These are phyloP conservation scores for Lathyrus oleraceus DNA, from an alignment of 306 rosid species.

Conservation along the genomic window DNA sequence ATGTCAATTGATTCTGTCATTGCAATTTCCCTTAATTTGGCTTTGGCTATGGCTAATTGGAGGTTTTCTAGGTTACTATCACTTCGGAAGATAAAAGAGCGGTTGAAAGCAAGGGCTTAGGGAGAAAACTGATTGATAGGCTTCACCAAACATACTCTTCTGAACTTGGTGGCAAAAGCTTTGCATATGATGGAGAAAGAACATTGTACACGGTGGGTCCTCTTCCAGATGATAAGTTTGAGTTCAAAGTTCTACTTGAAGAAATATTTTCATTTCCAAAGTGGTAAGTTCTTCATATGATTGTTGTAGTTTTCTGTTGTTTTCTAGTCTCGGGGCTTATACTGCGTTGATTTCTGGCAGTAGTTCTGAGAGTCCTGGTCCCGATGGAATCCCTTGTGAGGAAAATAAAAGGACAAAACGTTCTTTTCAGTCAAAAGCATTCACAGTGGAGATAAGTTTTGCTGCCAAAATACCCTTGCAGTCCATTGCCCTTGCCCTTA, in stretches of 20 bases:
- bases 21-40: constrained; percentile 16
- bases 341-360: constrained; percentile 27
- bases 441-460: constrained; percentile 59
- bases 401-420: constrained; percentile 56
- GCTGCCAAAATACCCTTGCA: constrained; percentile 69
- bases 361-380: constrained; percentile 48
- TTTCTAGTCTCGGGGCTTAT: constrained; percentile 36
- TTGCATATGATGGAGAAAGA: constrained; percentile 80
- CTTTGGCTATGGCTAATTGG: constrained; percentile 23
- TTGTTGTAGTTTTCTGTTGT: not conserved
- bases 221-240: constrained; percentile 56
- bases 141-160: constrained; percentile 64
- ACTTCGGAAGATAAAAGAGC: constrained; percentile 58
- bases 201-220: constrained; percentile 78
- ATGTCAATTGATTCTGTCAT: constrained; percentile 38
- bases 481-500: constrained; percentile 49
- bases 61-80: constrained; percentile 63
- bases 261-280: constrained; percentile 65
- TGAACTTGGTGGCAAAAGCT: constrained; percentile 61
- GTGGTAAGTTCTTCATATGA: constrained; percentile 41
- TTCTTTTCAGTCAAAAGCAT: constrained; percentile 57
- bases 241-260: constrained; percentile 71
- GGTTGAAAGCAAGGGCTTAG: constrained; percentile 63
- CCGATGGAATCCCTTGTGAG: constrained; percentile 43
- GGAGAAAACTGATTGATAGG: constrained; percentile 75